Base-by-base conservation (phyloP, 495 filamentous ascomycete species). In the Lasiosphaeria hispida region DNA sequence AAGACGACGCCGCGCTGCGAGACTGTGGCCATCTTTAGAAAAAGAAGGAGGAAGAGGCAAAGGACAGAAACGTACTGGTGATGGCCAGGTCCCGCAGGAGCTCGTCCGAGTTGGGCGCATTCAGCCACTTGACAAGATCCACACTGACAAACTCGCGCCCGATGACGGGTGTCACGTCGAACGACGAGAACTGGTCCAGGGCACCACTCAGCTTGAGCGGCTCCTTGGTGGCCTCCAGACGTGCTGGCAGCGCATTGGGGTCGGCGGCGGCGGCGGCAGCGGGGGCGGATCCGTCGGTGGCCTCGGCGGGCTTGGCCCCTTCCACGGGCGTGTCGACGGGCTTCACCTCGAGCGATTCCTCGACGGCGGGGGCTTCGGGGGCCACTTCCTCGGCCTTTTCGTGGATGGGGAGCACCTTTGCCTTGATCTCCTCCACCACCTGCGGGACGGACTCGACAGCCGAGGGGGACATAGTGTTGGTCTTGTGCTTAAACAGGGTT, bases 1-100 rank as follows among this genome's bases (percentile, higher is more conserved):
- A 91, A 91, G 40, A 92, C 89, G 0, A 94, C 90, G 3, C 88
- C 88, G 0, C 89, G 83, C 61, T 87, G 84, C 13, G 88, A 92
- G 62, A 94, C 89, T 92, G 40, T 13, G 10, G 18, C 0, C 1
- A 23, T 8, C 19, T 63, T 63, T 45, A 60, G 53, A 17, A 10
- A 1, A 10, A 30, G 8, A 0, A 34, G 39, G 1, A 13, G 4
- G 14, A 0, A 53, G 36, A 14, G 30, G 13, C 8, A 13, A 3
- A 17, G 6, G 3, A 40, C 18, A 36, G 7, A 30, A 36, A 45
- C 62, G 10, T 30, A 73, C 70, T 64, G 19, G 66, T 72, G 41
- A 87, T 80, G 19, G 87, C 85, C 2, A 90, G 76, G 39, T 90
- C 86, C 0, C 80, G 73, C 17, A 91, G 64, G 10, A 88, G 70